Evolutionary conservation across 192 early-diverging fungal species (phyloP).

Genomic region (Phycomyces blakesleeanus): DNA sequence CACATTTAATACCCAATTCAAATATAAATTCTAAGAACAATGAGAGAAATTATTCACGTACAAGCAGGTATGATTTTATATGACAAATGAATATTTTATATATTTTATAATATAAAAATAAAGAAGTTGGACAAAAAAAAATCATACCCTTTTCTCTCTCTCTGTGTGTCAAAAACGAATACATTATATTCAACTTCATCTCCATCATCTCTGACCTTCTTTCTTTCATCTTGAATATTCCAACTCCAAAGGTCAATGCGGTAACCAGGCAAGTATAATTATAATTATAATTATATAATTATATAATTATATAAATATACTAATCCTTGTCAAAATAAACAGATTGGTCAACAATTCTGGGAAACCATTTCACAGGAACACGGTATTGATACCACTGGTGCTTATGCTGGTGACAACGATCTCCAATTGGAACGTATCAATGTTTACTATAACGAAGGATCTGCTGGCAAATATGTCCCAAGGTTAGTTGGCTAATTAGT

Average conservation of each 20-base stretch:
- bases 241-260: constrained; percentile 50
- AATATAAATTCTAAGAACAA: too few species aligned
- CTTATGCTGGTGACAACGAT: constrained; percentile 56
- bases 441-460: constrained; percentile 80
- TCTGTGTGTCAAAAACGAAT: too few species aligned
- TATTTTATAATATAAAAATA: too few species aligned
- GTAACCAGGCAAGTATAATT: constrained; percentile 28
- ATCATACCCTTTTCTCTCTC: too few species aligned
- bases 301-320: not conserved
- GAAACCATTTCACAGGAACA: constrained; percentile 82
- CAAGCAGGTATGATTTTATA: constrained; percentile 49
- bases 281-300: not conserved
- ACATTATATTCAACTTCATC: not conserved
- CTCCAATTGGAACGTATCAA: constrained; percentile 78
- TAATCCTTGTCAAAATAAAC: constrained; percentile 7
- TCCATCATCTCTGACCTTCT: constrained; percentile 2
- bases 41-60: constrained; percentile 60
- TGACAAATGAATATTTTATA: too few species aligned
- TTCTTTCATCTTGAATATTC: not conserved
- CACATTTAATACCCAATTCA: not conserved
- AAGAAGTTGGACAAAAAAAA: too few species aligned
- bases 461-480: constrained; percentile 66
- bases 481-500: too few species aligned
- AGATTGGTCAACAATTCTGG: constrained; percentile 88
- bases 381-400: constrained; percentile 64